Base-by-base conservation (phyloP, 2,329 filamentous ascomycete genomes). In the Lecanoromycetidae sp. region DNA sequence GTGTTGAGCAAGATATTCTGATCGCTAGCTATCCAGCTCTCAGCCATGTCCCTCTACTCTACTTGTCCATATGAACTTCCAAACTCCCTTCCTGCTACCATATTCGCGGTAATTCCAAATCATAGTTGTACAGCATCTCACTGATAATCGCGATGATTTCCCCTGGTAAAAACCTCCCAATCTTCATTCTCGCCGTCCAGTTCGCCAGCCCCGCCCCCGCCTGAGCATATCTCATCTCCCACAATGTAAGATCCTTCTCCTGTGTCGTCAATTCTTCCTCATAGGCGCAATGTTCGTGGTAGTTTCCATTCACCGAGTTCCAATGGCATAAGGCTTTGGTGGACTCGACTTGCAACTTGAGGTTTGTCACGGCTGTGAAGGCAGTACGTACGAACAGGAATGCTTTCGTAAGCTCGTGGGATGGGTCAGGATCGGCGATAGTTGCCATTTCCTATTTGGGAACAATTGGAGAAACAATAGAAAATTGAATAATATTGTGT, bases 121-220 rank as follows among this genome's bases (percentile, higher is more conserved):
- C 37, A 4, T 33, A 15, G 22, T 23, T 10, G 3, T 20, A 9
- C 30, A 34, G 19, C n/a, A 19, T 6, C 9, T 35, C 30, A 1
- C 37, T 30, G n/a, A 47, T 27, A 35, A 47, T 47, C 15, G 22
- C 37, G 15, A 41, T 15, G 13, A 47, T 36, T 25, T 47, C 44
- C 27, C 22, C 32, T 7, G 44, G 44, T 37, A 47, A 42, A 30
- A 30, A 27, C 17, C 37, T 36, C 23, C 44, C 44, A n/a, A 15
- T 22, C 17, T 15, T 13, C 17, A 25, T 26, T 30, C 23, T 42
- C 12, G 44, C 36, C 8, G 23, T 13, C 29, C 44, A 47, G 17
- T 47, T 17, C 6, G 41, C 44, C n/a, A 47, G 10, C 22, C 34
- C 35, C 37, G 23, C 4, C 5, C 22, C 38, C 30, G 44, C 44